Evolutionary conservation across 768 basidiomycete genomes (phyloP).

Genomic region (Boletus rubroflammeus): DNA sequence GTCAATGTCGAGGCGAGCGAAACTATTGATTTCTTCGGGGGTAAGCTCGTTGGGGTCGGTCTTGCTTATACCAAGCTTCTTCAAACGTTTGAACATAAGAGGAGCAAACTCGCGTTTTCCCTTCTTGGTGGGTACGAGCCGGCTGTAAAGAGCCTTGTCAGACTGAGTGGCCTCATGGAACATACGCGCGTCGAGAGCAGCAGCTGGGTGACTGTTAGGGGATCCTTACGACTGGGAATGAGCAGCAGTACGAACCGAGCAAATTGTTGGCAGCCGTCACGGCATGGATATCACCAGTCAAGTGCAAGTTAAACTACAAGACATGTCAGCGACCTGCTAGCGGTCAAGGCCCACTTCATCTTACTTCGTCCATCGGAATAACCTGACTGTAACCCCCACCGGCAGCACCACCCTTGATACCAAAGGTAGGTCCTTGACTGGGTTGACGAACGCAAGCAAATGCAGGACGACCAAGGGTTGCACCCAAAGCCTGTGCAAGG

Average conservation of each 20-base stretch:
- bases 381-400: slow-evolving; percentile 98
- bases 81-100: slow-evolving; percentile 91
- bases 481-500: slow-evolving; percentile 92
- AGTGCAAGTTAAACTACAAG: slow-evolving; percentile 84
- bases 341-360: slow-evolving; percentile 3
- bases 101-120: slow-evolving; percentile 93
- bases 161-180: slow-evolving; percentile 96
- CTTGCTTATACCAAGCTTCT: slow-evolving; percentile 95
- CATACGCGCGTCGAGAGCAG: slow-evolving; percentile 94
- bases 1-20: slow-evolving; percentile 91
- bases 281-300: slow-evolving; percentile 97
- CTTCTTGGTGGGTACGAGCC: slow-evolving; percentile 90
- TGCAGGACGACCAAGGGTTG: slow-evolving; percentile 86
- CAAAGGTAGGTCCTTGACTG: slow-evolving; percentile 97
- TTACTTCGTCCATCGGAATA: slow-evolving; percentile 97
- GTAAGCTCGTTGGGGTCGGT: slow-evolving; percentile 89
- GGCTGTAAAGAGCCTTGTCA: slow-evolving; percentile 92
- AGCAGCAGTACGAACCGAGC: slow-evolving; percentile 51
- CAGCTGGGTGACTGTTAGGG: slow-evolving; percentile 50
- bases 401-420: slow-evolving; percentile 98
- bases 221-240: neutral
- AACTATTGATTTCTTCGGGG: slow-evolving; percentile 85
- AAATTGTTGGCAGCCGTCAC: slow-evolving; percentile 97
- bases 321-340: slow-evolving; percentile 2
- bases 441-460: slow-evolving; percentile 98